A percentile compares a stretch with the other conserved stretches of the same genome.
Conservation (phyloP, 805 yeast genomes). For the Ogataea angusta region DNA sequence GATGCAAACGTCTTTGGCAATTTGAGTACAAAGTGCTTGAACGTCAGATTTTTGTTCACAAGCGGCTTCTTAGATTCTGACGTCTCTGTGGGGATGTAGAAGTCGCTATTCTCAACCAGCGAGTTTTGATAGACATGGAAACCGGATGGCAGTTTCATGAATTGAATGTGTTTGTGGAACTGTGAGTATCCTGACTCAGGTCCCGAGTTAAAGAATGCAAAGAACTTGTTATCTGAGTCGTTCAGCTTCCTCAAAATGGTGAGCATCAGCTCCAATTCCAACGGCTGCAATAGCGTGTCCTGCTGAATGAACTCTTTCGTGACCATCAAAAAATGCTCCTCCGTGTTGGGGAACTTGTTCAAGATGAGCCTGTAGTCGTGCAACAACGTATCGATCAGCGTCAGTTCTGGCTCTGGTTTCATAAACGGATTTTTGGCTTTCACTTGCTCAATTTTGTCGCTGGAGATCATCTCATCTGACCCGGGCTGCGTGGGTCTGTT, state of each 20-base stretch:
- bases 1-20: conserved; percentile 35
- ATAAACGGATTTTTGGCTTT: conserved; percentile 66
- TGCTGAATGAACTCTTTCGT: conserved; percentile 76
- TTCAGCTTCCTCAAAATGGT: conserved; percentile 51
- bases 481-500: conserved; percentile 36
- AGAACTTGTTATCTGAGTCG: conserved; percentile 45
- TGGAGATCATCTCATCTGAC: conserved; percentile 34
- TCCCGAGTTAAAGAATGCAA: conserved; percentile 90
- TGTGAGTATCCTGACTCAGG: conserved; percentile 91
- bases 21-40: conserved; percentile 80
- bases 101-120: conserved; percentile 41
- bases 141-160: conserved; percentile 63
- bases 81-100: conserved; percentile 51
- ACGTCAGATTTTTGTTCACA: conserved; percentile 58
- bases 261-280: conserved; percentile 63
- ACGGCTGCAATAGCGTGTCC: conserved; percentile 62
- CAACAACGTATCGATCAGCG: conserved; percentile 53
- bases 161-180: conserved; percentile 89
- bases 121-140: conserved; percentile 58
- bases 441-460: conserved; percentile 31
- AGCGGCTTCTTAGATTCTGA: conserved; percentile 51
- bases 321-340: conserved; percentile 74
- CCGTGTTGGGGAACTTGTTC: conserved; percentile 83
- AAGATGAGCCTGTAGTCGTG: conserved; percentile 61
- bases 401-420: conserved; percentile 72